Percentiles rank a stretch among this genome's conserved stretches.
These are phyloP conservation scores for Annona squamosa DNA, from an alignment of 164 flowering plant species.

Conservation along the genomic window DNA sequence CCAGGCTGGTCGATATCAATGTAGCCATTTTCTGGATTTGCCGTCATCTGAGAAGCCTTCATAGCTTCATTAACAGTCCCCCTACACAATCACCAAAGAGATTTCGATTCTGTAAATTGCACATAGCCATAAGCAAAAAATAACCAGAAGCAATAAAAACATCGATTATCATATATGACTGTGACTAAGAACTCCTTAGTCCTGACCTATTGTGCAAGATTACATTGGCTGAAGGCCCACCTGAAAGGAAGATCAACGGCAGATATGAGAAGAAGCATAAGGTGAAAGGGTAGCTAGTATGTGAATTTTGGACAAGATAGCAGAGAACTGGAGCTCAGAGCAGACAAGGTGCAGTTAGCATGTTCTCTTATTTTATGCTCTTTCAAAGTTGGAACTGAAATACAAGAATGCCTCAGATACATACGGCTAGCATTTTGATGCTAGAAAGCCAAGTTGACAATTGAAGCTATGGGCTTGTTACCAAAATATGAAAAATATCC, in stretches of 20 bases:
- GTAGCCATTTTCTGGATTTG: constrained; percentile 6
- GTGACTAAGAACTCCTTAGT: not conserved
- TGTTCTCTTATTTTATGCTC: no score
- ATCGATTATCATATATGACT: constrained; percentile 2
- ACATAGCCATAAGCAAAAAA: not conserved
- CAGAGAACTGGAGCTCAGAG: not conserved
- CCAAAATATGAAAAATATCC: no score
- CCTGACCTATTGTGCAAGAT: constrained; percentile 39
- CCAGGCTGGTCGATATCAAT: not conserved
- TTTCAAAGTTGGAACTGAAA: no score
- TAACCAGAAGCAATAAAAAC: no score
- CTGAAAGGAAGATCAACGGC: constrained; percentile 27
- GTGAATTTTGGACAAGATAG: not conserved
- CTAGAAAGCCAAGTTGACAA: no score
- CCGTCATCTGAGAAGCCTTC: constrained; percentile 22
- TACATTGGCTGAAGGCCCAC: constrained; percentile 59
- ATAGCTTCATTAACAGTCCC: constrained; percentile 24
- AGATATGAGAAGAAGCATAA: not conserved
- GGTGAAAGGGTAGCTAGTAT: not conserved
- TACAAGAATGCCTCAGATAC: no score
- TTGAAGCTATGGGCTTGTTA: no score
- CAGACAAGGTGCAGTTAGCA: not conserved
- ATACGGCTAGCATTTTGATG: no score
- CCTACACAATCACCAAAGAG: constrained; percentile 19
- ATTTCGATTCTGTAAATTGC: not conserved